These are phyloP conservation scores for Coemansia sp. DNA, from an alignment of 192 early-diverging fungal genomes.

Conservation along the genomic window DNA sequence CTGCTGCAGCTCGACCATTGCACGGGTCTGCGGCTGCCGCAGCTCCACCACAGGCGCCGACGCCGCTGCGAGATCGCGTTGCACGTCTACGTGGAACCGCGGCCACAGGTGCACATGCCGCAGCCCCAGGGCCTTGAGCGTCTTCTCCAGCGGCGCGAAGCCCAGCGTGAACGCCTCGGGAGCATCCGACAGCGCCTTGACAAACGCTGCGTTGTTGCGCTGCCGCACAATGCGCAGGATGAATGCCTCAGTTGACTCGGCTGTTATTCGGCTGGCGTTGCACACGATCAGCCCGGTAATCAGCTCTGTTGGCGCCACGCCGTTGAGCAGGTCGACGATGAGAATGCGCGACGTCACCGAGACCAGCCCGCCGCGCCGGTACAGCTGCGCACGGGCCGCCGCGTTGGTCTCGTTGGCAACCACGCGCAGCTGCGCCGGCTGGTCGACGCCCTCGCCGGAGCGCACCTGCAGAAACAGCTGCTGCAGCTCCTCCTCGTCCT, in stretches of 20 bases:
- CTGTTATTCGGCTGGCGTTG: slow-evolving; percentile 78
- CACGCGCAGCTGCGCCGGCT: slow-evolving; percentile 8
- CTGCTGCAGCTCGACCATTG: slow-evolving; percentile 80
- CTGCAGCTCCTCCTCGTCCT: slow-evolving; percentile 54
- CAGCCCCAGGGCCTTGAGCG: slow-evolving; percentile 73
- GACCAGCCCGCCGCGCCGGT: slow-evolving; percentile 78
- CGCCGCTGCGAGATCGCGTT: slow-evolving; percentile 52
- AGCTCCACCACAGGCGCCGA: slow-evolving; percentile 69
- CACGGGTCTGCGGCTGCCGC: slow-evolving; percentile 69
- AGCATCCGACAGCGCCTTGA: slow-evolving; percentile 90
- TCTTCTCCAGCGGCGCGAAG: slow-evolving; percentile 85
- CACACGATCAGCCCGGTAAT: slow-evolving; percentile 82
- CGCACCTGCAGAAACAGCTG: slow-evolving; percentile 51
- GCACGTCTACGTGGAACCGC: slow-evolving; percentile 43
- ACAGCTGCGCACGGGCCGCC: slow-evolving; percentile 52
- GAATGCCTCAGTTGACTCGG: slow-evolving; percentile 84
- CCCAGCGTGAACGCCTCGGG: slow-evolving; percentile 78
- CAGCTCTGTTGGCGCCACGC: slow-evolving; percentile 66
- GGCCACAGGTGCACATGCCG: slow-evolving; percentile 88
- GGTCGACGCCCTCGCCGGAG: slow-evolving; percentile 39
- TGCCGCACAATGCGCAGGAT: slow-evolving; percentile 78
- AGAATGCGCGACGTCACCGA: slow-evolving; percentile 84
- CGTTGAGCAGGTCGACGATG: slow-evolving; percentile 84
- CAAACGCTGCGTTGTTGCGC: slow-evolving; percentile 78
- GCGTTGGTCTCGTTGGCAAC: slow-evolving; percentile 38